phyloP scores from a whole-genome alignment of 23 red algal genomes.

The Cyanidiococcus yangmingshanensis region DNA sequence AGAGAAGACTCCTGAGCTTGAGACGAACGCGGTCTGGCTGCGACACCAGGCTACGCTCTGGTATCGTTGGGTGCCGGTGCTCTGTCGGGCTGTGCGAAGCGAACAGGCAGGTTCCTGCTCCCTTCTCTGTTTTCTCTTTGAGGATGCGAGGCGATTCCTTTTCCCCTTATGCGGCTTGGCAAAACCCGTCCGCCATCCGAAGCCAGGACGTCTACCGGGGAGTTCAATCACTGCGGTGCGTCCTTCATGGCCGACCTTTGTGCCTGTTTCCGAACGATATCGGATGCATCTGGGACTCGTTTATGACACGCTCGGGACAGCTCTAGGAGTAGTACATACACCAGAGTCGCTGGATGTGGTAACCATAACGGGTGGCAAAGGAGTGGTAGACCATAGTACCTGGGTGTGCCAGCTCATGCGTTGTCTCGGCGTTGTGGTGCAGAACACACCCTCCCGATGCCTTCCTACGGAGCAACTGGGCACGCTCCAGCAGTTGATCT shows the following conservation, averaged over 20 bases:
- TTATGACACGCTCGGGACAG: not conserved
- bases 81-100: not conserved
- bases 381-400: not conserved
- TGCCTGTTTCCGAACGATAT: not conserved
- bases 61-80: not conserved
- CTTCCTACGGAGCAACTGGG: not conserved
- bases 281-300: not conserved
- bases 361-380: not conserved
- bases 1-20: not conserved
- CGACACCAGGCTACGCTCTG: not conserved
- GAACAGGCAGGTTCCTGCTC: not conserved
- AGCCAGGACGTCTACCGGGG: no score
- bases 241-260: not conserved
- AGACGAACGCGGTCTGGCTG: not conserved
- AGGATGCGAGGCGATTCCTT: not conserved
- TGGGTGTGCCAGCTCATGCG: not conserved
- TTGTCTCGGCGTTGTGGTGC: constrained; percentile 11
- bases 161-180: not conserved
- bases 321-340: not conserved
- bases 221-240: not conserved
- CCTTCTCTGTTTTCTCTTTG: not conserved
- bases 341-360: not conserved
- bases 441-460: not conserved
- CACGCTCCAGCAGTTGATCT: not conserved
- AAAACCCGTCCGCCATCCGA: no score